Conservation (phyloP, 192 early-diverging fungal genomes). For the Coemansia brasiliensis region DNA sequence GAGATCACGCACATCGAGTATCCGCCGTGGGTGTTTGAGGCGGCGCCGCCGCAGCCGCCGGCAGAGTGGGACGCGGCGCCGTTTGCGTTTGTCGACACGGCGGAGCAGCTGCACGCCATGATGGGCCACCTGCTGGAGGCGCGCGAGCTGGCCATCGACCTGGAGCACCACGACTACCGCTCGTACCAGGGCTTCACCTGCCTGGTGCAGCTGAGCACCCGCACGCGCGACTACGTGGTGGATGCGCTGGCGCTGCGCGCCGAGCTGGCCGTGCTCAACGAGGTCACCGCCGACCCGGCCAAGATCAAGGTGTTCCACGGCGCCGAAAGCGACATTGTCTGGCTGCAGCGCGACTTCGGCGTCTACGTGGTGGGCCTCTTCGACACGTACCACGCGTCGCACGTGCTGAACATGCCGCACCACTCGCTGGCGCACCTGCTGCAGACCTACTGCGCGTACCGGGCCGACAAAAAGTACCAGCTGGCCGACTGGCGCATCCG, state of each 20-base stretch:
- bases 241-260: constrained; percentile 83
- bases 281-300: constrained; percentile 80
- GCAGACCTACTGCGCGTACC: constrained; percentile 71
- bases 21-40: constrained; percentile 68
- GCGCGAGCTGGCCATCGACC: constrained; percentile 87
- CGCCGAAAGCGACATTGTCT: constrained; percentile 92
- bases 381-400: constrained; percentile 93
- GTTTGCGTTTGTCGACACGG: constrained; percentile 82
- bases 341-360: constrained; percentile 98
- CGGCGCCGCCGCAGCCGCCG: constrained; percentile 57
- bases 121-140: constrained; percentile 61
- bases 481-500: constrained; percentile 96
- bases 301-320: constrained; percentile 95
- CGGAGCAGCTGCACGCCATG: constrained; percentile 64
- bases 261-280: constrained; percentile 75
- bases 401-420: constrained; percentile 75
- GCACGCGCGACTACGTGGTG: constrained; percentile 84
- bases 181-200: constrained; percentile 95
- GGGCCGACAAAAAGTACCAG: constrained; percentile 93
- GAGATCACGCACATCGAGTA: constrained; percentile 83
- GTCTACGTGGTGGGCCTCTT: constrained; percentile 95
- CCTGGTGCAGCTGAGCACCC: constrained; percentile 89
- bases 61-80: constrained; percentile 66
- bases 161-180: constrained; percentile 95
- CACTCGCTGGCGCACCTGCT: constrained; percentile 86